Evolutionary conservation across 345 rosid species (phyloP).

Genomic region (Eucalyptus marginata): DNA sequence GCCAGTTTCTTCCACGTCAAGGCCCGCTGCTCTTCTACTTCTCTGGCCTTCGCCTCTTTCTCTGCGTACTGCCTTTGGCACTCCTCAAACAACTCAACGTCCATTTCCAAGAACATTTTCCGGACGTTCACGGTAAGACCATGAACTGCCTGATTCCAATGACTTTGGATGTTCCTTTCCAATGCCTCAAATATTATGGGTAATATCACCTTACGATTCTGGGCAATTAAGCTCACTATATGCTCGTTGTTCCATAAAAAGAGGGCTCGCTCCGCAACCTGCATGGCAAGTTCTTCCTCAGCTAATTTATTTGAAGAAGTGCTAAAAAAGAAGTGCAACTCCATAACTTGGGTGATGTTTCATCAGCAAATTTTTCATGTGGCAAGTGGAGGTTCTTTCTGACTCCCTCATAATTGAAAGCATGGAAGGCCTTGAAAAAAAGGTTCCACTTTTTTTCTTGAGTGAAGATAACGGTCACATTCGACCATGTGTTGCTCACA

Average conservation of each 20-base stretch:
- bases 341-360: not conserved
- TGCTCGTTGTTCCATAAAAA: conserved; percentile 49
- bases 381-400: not conserved
- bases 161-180: conserved; percentile 33
- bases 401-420: not conserved
- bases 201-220: conserved; percentile 20
- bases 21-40: conserved; percentile 29
- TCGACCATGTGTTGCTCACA: not conserved
- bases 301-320: not conserved
- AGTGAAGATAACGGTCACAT: not conserved
- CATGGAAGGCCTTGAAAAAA: not conserved
- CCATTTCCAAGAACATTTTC: conserved; percentile 45
- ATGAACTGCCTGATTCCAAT: conserved; percentile 45
- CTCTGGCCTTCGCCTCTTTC: conserved; percentile 20
- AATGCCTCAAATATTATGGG: conserved; percentile 33
- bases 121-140: conserved; percentile 31
- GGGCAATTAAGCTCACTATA: conserved; percentile 35
- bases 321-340: not conserved
- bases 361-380: not conserved
- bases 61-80: conserved; percentile 22
- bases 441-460: not conserved
- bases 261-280: conserved; percentile 46
- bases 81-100: conserved; percentile 28
- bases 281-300: not conserved
- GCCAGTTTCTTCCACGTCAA: conserved; percentile 31